Percentiles rank a stretch among this genome's conserved stretches.
Conservation (phyloP, 2,329 filamentous ascomycete genomes). For the Pyrenophora seminiperda region DNA sequence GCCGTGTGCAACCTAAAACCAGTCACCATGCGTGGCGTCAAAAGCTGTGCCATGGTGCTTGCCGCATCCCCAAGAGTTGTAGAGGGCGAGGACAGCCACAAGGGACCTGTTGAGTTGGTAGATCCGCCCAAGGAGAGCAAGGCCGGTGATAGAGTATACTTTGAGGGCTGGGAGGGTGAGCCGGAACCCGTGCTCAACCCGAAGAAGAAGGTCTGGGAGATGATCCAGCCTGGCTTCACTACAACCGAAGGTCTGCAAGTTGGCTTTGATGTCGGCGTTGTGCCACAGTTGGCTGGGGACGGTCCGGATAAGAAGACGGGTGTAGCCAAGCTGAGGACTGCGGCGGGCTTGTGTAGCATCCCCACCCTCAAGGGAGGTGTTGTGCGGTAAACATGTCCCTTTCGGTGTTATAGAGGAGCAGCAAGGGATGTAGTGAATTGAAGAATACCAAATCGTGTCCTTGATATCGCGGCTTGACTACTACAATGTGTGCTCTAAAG, state of each 20-base stretch:
- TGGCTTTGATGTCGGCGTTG: constrained; percentile 78
- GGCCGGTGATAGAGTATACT: constrained; percentile 87
- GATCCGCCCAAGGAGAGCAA: constrained; percentile 76
- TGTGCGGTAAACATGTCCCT: constrained; percentile 67
- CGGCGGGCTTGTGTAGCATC: constrained; percentile 83
- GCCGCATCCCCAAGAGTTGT: constrained; percentile 84
- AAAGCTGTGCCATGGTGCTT: constrained; percentile 86
- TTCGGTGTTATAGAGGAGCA: no score
- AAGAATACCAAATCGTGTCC: no score
- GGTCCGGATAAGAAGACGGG: constrained; percentile 62
- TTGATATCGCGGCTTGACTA: no score
- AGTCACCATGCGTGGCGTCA: constrained; percentile 95
- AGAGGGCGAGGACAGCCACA: constrained; percentile 82
- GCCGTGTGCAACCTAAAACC: constrained; percentile 98
- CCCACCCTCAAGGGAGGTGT: constrained; percentile 77
- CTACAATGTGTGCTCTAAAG: no score
- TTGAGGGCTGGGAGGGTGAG: constrained; percentile 92
- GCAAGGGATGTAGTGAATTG: no score
- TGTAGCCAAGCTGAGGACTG: constrained; percentile 71
- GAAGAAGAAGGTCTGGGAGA: constrained; percentile 99
- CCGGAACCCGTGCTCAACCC: constrained; percentile 94
- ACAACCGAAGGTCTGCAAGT: constrained; percentile 82
- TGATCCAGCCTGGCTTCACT: constrained; percentile 92
- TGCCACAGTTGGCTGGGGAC: constrained; percentile 76
- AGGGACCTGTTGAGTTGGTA: constrained; percentile 92